Conservation (phyloP, 176 grass and related monocot species). For the Eleusine indica region DNA sequence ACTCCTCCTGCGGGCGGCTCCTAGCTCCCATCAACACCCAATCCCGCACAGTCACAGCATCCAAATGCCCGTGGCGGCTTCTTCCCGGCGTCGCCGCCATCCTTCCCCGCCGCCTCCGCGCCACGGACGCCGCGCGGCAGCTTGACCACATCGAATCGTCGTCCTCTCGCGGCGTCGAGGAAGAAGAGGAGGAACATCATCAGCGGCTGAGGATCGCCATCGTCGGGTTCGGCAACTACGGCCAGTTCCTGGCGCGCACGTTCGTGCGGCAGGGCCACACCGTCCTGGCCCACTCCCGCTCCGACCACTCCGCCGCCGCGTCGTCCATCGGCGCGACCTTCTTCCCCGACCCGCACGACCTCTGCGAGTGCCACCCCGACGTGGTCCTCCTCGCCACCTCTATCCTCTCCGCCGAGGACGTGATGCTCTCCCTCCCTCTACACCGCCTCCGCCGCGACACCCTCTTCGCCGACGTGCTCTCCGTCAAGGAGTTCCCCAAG, state of each 20-base stretch:
- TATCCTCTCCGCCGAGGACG: constrained; percentile 66
- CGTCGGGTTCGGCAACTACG: constrained; percentile 82
- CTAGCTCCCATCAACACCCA: neutral
- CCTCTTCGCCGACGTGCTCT: constrained; percentile 84
- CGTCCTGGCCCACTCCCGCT: constrained; percentile 71
- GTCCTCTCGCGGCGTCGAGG: neutral
- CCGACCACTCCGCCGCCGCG: constrained; percentile 70
- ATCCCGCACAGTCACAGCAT: neutral
- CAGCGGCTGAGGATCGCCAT: constrained; percentile 74
- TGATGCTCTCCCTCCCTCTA: constrained; percentile 65
- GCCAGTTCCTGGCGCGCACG: constrained; percentile 64
- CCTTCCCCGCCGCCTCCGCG: constrained; percentile 42
- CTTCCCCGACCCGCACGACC: constrained; percentile 74
- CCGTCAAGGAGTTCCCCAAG: constrained; percentile 89
- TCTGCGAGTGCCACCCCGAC: constrained; percentile 84
- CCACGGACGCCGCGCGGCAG: constrained; percentile 29
- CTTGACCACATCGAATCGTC: neutral
- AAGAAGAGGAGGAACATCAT: neutral
- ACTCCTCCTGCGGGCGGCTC: neutral
- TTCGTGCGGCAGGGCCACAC: constrained; percentile 73
- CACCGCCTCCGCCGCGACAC: constrained; percentile 80
- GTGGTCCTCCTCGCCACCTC: constrained; percentile 76
- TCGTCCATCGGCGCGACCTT: constrained; percentile 47
- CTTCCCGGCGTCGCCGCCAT: neutral
- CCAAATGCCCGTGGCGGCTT: neutral